Evolutionary conservation across 2,329 filamentous ascomycete species (phyloP), one percentile per base, ranked within the genome.

Genomic region (Penicillium sp.): DNA sequence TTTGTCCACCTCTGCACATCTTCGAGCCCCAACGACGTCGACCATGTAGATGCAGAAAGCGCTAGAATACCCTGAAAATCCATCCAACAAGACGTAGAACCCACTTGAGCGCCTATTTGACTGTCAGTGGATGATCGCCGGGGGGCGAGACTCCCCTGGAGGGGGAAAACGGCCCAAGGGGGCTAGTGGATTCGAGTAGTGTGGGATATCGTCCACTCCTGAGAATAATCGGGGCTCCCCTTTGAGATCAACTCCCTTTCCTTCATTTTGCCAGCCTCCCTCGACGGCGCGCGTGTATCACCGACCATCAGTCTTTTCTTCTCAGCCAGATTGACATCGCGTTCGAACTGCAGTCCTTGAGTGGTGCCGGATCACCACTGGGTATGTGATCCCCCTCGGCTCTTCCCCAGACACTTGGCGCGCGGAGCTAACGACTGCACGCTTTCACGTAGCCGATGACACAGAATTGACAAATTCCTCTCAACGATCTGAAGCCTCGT

Each of bases 91-190:
- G 29, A 4, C 29, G 11, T 7, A 3, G 29, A 32, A 32, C 11
- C 29, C 29, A 32, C 29, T 32, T 7, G 11, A 33, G 39, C 38
- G 43, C 33, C 46, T 37, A 37, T 53, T 48, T 47, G 54, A 57
- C 53, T 55, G 54, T 58, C 57, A 52, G 56, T 59, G 56, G 57
- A 54, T 64, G 60, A 50, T 46, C 61, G 63, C 62, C 61, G 56
- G 49, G 50, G 59, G 54, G 50, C 58, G 55, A 61, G 60, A 61
- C 55, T 52, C 50, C 33, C 36, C 29, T 11, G 3, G 36, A 48
- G 46, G 50, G 49, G 52, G 51, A 47, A 49, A 49, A 47, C 39
- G 34, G 46, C 24, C 43, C 40, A 45, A 53, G 53, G 51, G 53
- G 56, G 51, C 53, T 58, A 58, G 49, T 38, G 45, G 51, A 54